A percentile compares a stretch with the other conserved stretches of the same genome.
These are phyloP conservation scores for Toxicodendron radicans DNA, from an alignment of 345 rosid genomes.

Conservation along the genomic window DNA sequence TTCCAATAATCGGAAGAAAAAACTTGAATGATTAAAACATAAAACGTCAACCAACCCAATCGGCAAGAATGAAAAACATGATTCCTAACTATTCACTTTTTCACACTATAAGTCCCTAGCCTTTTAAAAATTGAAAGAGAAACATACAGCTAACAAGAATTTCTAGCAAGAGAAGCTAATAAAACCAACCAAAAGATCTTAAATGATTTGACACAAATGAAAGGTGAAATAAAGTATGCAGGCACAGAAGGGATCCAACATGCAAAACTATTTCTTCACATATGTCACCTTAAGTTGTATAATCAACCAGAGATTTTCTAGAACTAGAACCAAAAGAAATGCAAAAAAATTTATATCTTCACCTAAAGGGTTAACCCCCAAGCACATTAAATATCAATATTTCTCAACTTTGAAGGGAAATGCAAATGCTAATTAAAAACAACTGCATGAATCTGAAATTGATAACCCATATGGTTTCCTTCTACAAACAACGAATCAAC, in stretches of 20 bases:
- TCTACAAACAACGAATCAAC: neutral
- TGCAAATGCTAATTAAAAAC: constrained; percentile 2
- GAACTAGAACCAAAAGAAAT: neutral
- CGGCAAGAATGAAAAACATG: neutral
- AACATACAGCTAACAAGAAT: neutral
- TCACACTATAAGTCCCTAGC: neutral
- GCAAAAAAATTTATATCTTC: too few species aligned
- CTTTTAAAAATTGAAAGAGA: neutral
- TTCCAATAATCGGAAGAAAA: neutral
- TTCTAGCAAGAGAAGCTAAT: neutral
- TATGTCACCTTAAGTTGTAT: neutral
- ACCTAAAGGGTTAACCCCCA: too few species aligned
- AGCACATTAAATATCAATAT: too few species aligned
- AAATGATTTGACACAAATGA: neutral
- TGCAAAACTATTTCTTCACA: neutral
- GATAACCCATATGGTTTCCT: neutral
- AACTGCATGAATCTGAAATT: constrained; percentile 9
- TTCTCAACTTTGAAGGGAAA: neutral
- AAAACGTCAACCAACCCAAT: neutral
- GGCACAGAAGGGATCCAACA: neutral
- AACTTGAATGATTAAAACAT: constrained; percentile 1
- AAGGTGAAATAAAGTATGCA: neutral
- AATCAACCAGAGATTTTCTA: neutral
- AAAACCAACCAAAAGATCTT: neutral
- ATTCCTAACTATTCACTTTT: neutral